Evolutionary conservation across 73 alveolate species (phyloP), one percentile per base, ranked within the genome.

Genomic region (Durusdinium trenchii): DNA sequence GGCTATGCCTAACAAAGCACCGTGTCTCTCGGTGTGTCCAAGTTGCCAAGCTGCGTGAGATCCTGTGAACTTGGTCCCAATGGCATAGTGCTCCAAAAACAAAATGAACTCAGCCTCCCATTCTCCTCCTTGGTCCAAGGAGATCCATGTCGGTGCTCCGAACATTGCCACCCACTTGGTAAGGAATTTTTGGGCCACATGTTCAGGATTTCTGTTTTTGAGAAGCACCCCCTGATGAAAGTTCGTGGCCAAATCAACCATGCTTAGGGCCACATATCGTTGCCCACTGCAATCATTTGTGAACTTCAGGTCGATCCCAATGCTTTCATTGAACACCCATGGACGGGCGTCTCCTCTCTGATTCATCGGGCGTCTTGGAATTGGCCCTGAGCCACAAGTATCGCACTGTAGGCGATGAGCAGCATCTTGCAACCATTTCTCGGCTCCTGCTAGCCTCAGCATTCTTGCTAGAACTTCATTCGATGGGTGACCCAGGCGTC

Each of bases 121-220:
- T 12, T 79, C 91, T 0, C 91, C 91, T 3, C 91, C 91, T 23
- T 79, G 91, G 46, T 79, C 91, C 3, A 79, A 40, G 46, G 57
- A 45, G 7, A 79, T 79, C 28, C 45, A 1, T 64, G 42, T 60
- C 0, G 91, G 91, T 16, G 91, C 57, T 1, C 91, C 91, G 28
- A 46, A 79, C 0, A 46, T 42, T 0, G 45, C 45, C 4, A 79
- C 43, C 91, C 91, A 79, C 91, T 45, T 43, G 46, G 91, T 45
- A 40, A 47, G 5, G 43, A 79, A 79, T 64, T 79, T 79, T 42
- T 43, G 57, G 1, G 91, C 91, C 40, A 79, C 91, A 14, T 79
- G 64, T 0, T 32, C 43, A 2, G 67, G 60, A 1, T 35, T 35
- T 1, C 91, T 12, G 91, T 43, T 46, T 45, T 45, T 79, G 69